phyloP scores from a whole-genome alignment of 78 protist species.

The Guillardia theta region DNA sequence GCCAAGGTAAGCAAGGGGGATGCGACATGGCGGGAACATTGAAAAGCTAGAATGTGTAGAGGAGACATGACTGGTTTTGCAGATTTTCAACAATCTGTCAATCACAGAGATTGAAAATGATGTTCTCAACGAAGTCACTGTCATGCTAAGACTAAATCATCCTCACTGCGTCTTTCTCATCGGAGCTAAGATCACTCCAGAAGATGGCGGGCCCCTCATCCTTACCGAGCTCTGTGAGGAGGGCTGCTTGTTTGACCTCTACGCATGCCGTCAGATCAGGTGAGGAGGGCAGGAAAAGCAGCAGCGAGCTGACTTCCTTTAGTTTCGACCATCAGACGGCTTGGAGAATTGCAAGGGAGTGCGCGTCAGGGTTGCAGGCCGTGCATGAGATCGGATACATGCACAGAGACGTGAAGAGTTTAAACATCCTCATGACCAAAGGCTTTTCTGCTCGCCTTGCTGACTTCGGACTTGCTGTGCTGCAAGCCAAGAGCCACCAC shows the following conservation, averaged over 20 bases:
- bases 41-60: too few relatives aligned
- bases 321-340: background rate
- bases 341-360: background rate
- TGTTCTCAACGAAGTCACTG: too few relatives aligned
- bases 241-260: background rate
- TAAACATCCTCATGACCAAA: background rate
- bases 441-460: background rate
- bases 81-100: too few relatives aligned
- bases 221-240: background rate
- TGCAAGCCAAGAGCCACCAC: too few relatives aligned
- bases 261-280: background rate
- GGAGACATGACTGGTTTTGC: too few relatives aligned
- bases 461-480: background rate
- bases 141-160: background rate
- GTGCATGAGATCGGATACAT: background rate
- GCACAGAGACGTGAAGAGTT: conserved; percentile 5
- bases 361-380: background rate
- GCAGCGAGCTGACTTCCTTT: too few relatives aligned
- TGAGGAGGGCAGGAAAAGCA: too few relatives aligned
- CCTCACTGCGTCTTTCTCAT: background rate
- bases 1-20: too few relatives aligned
- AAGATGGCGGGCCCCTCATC: background rate
- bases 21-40: too few relatives aligned
- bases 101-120: too few relatives aligned
- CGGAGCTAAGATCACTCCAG: background rate